Base-by-base conservation (phyloP, 1,139 yeast genomes). In the Lodderomyces metapsilosis region DNA sequence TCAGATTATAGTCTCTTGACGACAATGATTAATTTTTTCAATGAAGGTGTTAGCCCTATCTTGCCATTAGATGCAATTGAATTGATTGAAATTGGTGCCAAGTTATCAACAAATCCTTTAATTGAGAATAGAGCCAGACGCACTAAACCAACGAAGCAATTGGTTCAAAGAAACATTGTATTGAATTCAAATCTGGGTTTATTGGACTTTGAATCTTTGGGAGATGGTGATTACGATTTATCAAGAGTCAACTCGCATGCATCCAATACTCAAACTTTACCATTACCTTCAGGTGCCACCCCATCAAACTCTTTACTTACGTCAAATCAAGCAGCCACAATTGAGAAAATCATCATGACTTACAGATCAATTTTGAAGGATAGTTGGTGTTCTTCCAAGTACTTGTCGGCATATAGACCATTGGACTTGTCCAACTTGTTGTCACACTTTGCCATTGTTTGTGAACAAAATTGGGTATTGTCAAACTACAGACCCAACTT, bases 21-120 rank as follows among this genome's bases (percentile, higher is more conserved):
- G 9, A 82, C 88, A 0, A 64, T 88, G 54, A 71, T 86, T 32
- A 84, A 84, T 55, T 84, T 88, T 54, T 83, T 87, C 56, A 86
- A 86, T 59, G 92, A 85, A 60, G 88, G 84, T 13, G 71, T 82
- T 18, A 69, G 79, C 12, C 54, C 58, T 10, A 68, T 62, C 43
- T 65, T 84, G 44, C 92, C 91, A 0, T 62, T 81, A 20, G 91
- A 84, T 50, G 70, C 86, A 3, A 77, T 80, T 59, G 72, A 66
- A 45, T 62, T 85, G 44, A 67, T 84, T 33, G 88, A 82, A 46
- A 63, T 77, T 6, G 83, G 86, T 2, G 81, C 89, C 0, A 76
- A 65, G 53, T 61, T 85, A 36, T 64, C 74, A 8, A 58, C 70
- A 7, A 60, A 45, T 35, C 73, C 72, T 17, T 52, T 64, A 28